A percentile compares a stretch with the other conserved stretches of the same genome.
phyloP scores from a whole-genome alignment of 129 eudicot genomes.

The Solidago caesia region DNA sequence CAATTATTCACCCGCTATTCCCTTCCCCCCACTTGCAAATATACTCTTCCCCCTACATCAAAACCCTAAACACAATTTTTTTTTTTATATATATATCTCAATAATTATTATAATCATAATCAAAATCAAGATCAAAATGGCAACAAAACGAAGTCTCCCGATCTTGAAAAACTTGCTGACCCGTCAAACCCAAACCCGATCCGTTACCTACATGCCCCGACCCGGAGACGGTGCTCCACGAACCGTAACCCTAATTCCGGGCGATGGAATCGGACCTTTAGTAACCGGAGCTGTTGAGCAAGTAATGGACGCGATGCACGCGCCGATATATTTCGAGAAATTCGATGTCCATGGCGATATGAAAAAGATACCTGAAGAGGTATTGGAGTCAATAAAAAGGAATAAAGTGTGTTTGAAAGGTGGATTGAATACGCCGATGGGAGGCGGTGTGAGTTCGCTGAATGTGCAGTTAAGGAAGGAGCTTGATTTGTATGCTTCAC shows the following conservation, averaged over 20 bases:
- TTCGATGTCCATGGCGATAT: conserved; percentile 80
- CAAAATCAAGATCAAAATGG: conserved; percentile 19
- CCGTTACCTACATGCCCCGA: conserved; percentile 97
- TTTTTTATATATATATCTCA: not conserved
- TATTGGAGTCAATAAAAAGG: conserved; percentile 67
- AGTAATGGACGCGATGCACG: conserved; percentile 96
- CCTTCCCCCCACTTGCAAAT: not conserved
- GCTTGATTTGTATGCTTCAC: conserved; percentile 84
- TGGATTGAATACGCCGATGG: conserved; percentile 81
- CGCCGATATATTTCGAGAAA: conserved; percentile 79
- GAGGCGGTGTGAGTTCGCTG: conserved; percentile 91
- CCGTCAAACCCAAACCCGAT: conserved; percentile 42
- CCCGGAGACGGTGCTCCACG: conserved; percentile 95
- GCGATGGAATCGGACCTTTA: conserved; percentile 89
- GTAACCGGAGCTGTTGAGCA: conserved; percentile 93
- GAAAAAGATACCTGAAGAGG: conserved; percentile 60
- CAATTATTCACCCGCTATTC: conserved; percentile 27
- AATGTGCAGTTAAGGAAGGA: conserved; percentile 77
- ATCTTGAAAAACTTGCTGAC: conserved; percentile 41
- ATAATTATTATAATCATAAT: not conserved
- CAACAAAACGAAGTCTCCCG: conserved; percentile 38
- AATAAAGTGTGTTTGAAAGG: conserved; percentile 92
- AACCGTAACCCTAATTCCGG: conserved; percentile 82
- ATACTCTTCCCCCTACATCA: not conserved
- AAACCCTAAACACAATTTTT: conserved; percentile 30